Percentiles rank a stretch among this genome's conserved stretches.
phyloP scores from a whole-genome alignment of 495 filamentous ascomycete genomes.

The Sabuloglossum arenarium region DNA sequence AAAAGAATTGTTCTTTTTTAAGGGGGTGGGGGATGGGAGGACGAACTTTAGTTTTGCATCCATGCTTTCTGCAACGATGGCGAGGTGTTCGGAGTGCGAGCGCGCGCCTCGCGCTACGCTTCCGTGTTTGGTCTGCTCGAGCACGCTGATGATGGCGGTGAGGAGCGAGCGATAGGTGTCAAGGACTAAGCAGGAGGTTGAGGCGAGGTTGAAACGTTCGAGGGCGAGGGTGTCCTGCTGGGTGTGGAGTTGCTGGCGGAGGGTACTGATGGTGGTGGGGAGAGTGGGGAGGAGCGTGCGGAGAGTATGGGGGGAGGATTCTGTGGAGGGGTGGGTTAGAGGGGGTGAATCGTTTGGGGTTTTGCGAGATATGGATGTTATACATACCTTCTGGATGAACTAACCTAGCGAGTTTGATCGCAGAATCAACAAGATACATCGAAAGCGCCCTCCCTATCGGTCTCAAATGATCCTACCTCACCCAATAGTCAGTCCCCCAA shows the following conservation, averaged over 20 bases:
- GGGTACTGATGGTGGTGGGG: background rate
- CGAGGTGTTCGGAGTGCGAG: conserved; percentile 3
- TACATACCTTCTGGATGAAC: background rate
- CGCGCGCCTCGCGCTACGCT: conserved; percentile 3
- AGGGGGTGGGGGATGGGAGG: background rate
- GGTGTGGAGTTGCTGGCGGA: background rate
- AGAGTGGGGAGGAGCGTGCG: background rate
- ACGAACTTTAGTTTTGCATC: background rate
- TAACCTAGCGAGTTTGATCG: background rate
- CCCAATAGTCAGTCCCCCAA: background rate
- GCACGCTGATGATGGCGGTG: background rate
- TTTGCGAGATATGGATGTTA: background rate
- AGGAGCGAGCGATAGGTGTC: conserved; percentile 1
- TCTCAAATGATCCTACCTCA: background rate
- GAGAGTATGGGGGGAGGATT: background rate
- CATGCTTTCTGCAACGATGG: conserved; percentile 3
- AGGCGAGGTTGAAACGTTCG: background rate
- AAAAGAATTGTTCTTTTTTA: background rate
- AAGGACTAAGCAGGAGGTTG: background rate
- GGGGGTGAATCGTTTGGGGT: background rate
- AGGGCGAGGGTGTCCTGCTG: background rate
- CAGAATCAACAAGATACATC: background rate
- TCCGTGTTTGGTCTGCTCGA: conserved; percentile 6
- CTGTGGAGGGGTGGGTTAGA: background rate
- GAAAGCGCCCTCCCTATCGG: background rate